These are phyloP conservation scores for Juncus inflexus DNA, from an alignment of 176 grass and related monocot genomes.

Conservation along the genomic window DNA sequence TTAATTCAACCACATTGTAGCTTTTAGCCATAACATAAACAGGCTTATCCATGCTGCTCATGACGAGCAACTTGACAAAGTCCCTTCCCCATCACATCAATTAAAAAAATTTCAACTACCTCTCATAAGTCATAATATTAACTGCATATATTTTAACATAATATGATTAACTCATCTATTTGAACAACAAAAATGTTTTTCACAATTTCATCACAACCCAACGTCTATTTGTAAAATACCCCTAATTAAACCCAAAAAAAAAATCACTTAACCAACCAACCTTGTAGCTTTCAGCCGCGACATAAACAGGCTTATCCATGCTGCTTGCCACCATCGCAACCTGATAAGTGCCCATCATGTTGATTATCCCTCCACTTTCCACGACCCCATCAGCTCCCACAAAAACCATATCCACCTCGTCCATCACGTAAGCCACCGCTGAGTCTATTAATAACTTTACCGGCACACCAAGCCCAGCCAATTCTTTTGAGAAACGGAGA, in stretches of 20 bases:
- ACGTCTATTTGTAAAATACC: too few relatives aligned
- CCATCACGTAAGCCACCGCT: conserved; percentile 90
- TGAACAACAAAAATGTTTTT: too few relatives aligned
- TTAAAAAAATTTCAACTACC: conserved; percentile 93
- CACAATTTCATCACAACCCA: too few relatives aligned
- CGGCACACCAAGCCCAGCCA: conserved; percentile 76
- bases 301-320: conserved; percentile 95
- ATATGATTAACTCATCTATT: too few relatives aligned
- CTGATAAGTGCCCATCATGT: conserved; percentile 99
- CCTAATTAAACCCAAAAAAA: too few relatives aligned
- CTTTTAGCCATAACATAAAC: conserved; percentile 96
- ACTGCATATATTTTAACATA: too few relatives aligned
- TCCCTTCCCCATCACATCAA: conserved; percentile 99
- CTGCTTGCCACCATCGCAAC: conserved; percentile 88
- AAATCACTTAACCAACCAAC: conserved; percentile 17
- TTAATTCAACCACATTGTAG: conserved; percentile 51
- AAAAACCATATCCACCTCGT: conserved; percentile 97
- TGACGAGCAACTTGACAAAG: conserved; percentile 95
- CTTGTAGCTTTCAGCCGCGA: conserved; percentile 98
- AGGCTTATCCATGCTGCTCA: conserved; percentile 91
- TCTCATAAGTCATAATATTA: too few relatives aligned
- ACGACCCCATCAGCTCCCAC: conserved; percentile 94
- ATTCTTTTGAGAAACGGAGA: conserved; percentile 80
- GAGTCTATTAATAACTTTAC: conserved; percentile 94
- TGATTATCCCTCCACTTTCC: conserved; percentile 97